Percentiles rank a stretch among this genome's conserved stretches.
Conservation (phyloP, 208 protist species). For the Strigomonas oncopelti region DNA sequence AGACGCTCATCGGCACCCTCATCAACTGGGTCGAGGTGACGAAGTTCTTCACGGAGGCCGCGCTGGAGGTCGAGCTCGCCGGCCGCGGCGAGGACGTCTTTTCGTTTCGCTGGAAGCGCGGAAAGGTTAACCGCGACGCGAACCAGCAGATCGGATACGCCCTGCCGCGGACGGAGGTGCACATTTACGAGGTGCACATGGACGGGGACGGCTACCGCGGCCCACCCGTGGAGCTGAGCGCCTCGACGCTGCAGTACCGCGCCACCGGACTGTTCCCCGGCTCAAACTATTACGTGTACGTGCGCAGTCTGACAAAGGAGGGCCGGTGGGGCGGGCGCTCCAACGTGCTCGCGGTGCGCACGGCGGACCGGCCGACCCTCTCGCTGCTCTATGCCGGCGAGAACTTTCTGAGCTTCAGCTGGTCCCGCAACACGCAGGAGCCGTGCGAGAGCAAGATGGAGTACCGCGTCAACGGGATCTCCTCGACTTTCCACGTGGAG, state of each 20-base stretch:
- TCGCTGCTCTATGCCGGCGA: slow-evolving; percentile 59
- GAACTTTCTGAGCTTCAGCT: slow-evolving; percentile 76
- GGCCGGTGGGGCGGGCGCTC: slow-evolving; percentile 75
- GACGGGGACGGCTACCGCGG: slow-evolving; percentile 32
- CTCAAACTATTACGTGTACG: slow-evolving; percentile 64
- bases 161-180: slow-evolving; percentile 28
- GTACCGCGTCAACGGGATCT: slow-evolving; percentile 55
- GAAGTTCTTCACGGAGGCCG: slow-evolving; percentile 72
- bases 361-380: slow-evolving; percentile 47
- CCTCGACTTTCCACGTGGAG: slow-evolving; percentile 48
- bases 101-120: slow-evolving; percentile 58
- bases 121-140: slow-evolving; percentile 15
- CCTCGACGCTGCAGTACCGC: slow-evolving; percentile 26
- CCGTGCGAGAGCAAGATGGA: slow-evolving; percentile 60
- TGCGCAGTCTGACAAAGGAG: slow-evolving; percentile 60
- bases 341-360: slow-evolving; percentile 56
- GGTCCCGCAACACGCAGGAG: slow-evolving; percentile 51
- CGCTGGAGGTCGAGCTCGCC: slow-evolving; percentile 47
- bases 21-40: slow-evolving; percentile 75
- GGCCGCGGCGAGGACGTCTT: slow-evolving; percentile 81
- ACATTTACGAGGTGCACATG: slow-evolving; percentile 51
- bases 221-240: slow-evolving; percentile 26
- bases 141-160: slow-evolving; percentile 32
- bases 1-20: slow-evolving; percentile 73
- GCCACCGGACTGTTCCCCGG: slow-evolving; percentile 60